Base-by-base conservation (phyloP, 2,329 filamentous ascomycete genomes). In the Camillea tinctor region DNA sequence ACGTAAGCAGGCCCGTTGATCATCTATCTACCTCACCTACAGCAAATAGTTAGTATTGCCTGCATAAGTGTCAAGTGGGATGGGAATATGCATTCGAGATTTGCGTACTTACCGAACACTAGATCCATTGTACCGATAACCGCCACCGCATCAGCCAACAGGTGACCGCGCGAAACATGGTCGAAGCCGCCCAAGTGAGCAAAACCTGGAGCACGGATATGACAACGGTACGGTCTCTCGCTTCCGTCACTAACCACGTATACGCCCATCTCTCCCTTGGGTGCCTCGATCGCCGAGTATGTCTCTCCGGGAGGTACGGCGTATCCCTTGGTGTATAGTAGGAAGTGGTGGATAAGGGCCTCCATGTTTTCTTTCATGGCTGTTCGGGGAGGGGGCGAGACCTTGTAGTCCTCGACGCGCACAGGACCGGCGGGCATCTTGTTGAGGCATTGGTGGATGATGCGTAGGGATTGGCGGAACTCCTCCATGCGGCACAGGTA, bases 291-390 rank as follows among this genome's bases (percentile, higher is more conserved):
- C 64, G 90, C 94, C 52, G 90, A 93, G 84, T 99, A 99, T 5
- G 95, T 99, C 84, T 99, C 95, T 64, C 95, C 96, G 7, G 96
- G 95, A 50, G 95, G 95, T 3, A 99, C 95, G 51, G 92, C 86
- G 79, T 99, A 99, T 61, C 95, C 95, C 86, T 99, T 99, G 77
- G 93, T 98, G 83, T 94, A 99, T 57, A 99, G 88, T 67, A 99
- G 81, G 85, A 99, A 99, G 83, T 99, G 95, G 81, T 99, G 95
- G 75, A 99, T 99, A 50, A 99, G 86, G 48, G 95, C 93, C 81
- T 99, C 95, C 96, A 99, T 99, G 83, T 99, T 99, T 87, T 99
- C 95, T 86, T 99, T 99, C 95, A 99, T 99, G 73, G 95, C 95
- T 51, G 92, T 84, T 73, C 95, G 89, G n/a, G 95, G 96, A 64